These are phyloP conservation scores for Berkeleyomyces basicola DNA, from an alignment of 2,329 filamentous ascomycete genomes.

Conservation along the genomic window DNA sequence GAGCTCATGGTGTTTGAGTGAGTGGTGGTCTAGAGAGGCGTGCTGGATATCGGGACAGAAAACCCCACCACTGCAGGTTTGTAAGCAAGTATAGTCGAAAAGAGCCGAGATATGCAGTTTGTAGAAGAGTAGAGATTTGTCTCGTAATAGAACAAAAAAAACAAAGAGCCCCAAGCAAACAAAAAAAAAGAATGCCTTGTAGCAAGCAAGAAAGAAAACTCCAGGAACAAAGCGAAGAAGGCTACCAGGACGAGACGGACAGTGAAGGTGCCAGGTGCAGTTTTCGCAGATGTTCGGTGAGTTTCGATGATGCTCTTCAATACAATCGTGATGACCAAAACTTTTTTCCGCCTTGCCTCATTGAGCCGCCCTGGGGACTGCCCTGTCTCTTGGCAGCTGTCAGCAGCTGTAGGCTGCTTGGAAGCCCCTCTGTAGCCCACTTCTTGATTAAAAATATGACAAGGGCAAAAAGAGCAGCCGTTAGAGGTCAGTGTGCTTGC, in stretches of 20 bases:
- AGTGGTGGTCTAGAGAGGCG: neutral
- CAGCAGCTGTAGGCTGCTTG: neutral
- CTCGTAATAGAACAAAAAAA: neutral
- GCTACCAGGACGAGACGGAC: neutral
- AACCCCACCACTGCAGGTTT: neutral
- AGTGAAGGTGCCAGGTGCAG: neutral
- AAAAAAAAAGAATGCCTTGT: neutral
- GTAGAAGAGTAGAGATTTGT: constrained; percentile 4
- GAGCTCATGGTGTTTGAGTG: constrained; percentile 28
- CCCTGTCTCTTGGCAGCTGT: neutral
- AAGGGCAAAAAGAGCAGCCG: neutral
- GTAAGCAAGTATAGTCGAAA: constrained; percentile 3
- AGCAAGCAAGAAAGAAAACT: constrained; percentile 2
- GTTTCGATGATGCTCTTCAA: constrained; percentile 7
- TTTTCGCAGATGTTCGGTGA: constrained; percentile 12
- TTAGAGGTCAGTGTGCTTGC: neutral
- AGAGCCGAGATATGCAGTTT: neutral
- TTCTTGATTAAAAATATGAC: neutral
- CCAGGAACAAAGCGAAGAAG: neutral
- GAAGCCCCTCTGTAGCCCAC: neutral
- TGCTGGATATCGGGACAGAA: neutral
- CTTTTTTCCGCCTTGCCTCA: constrained; percentile 2
- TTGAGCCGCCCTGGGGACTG: neutral
- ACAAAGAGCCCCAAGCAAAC: neutral
- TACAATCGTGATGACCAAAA: constrained; percentile 10